A percentile compares a stretch with the other conserved stretches of the same genome.
Conservation (phyloP, 2,329 filamentous ascomycete genomes). For the Aspergillus puulaauensis region DNA sequence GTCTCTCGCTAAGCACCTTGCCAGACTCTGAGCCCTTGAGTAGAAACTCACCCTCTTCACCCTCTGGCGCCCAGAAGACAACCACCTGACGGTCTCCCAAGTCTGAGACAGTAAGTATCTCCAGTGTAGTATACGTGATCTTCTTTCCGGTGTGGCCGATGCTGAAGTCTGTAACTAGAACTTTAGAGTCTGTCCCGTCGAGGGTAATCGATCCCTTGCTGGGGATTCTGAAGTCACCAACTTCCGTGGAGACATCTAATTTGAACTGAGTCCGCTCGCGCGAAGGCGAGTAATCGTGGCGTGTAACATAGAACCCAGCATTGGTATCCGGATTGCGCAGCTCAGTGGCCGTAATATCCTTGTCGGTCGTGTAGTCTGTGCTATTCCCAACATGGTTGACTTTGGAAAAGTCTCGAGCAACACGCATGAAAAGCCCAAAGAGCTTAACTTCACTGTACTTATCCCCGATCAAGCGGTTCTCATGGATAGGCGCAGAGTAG, state of each 20-base stretch:
- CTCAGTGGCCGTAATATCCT: no score
- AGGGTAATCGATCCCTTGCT: neutral
- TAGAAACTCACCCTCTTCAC: no score
- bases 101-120: no score
- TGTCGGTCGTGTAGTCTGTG: no score
- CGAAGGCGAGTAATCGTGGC: neutral
- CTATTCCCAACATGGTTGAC: no score
- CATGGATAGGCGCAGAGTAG: neutral
- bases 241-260: neutral
- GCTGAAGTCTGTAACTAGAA: neutral
- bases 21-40: no score
- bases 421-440: neutral
- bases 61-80: no score
- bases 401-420: neutral
- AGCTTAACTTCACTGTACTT: neutral
- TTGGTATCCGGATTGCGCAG: neutral
- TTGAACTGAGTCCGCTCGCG: neutral
- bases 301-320: neutral
- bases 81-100: no score
- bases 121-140: no score
- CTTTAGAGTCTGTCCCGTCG: neutral
- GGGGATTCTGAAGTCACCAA: neutral
- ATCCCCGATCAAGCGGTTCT: neutral
- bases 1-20: no score
- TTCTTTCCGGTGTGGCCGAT: no score